Conservation (phyloP, 2,329 filamentous ascomycete species). For the Ophiostoma tasmaniense region DNA sequence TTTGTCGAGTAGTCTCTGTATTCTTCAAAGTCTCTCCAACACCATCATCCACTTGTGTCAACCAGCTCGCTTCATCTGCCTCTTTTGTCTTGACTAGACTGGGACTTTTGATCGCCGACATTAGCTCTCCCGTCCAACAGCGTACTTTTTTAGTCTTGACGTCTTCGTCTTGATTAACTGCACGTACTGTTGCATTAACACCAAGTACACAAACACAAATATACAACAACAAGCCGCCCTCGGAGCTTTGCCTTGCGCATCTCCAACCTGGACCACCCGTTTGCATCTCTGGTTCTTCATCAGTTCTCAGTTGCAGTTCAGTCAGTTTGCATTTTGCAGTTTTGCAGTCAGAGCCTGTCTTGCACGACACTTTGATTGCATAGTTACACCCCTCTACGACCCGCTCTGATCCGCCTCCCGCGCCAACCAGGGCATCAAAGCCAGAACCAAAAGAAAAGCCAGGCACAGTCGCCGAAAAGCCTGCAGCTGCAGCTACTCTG, state of each 20-base stretch:
- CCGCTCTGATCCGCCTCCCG: neutral
- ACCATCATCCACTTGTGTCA: no score
- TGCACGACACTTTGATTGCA: neutral
- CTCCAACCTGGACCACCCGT: neutral
- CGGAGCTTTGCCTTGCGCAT: neutral
- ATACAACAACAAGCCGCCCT: neutral
- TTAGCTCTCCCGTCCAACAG: neutral
- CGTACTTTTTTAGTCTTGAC: neutral
- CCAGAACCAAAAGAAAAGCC: neutral
- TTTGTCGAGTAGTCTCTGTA: neutral
- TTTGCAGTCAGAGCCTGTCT: no score
- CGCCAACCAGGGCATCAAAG: neutral
- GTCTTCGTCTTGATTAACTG: no score
- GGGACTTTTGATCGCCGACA: neutral
- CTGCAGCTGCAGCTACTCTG: neutral
- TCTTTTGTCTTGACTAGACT: no score
- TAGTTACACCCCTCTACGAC: neutral
- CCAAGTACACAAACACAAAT: no score
- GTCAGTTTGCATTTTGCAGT: no score
- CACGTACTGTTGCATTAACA: no score
- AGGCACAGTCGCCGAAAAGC: neutral
- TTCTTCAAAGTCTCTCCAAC: neutral
- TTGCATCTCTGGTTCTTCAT: neutral
- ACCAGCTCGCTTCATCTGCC: no score
- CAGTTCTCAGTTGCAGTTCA: no score